phyloP scores from a whole-genome alignment of 176 grass and related monocot genomes.

The Oryza officinalis region DNA sequence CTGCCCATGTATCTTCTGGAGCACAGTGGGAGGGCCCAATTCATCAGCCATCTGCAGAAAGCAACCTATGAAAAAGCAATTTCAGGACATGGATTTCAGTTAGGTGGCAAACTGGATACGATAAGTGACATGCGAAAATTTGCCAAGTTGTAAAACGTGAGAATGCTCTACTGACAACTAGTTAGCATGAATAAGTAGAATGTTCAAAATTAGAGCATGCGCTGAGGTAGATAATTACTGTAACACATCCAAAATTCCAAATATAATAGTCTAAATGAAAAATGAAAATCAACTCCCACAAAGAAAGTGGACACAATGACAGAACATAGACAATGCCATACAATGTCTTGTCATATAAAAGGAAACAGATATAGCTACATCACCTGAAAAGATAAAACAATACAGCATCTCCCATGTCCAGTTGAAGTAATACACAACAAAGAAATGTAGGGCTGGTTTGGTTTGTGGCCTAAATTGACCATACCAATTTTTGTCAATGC shows the following conservation, averaged over 20 bases:
- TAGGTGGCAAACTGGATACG: background rate
- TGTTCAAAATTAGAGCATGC: no score
- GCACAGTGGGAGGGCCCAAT: conserved; percentile 21
- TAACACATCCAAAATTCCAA: no score
- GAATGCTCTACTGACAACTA: background rate
- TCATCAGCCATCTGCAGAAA: conserved; percentile 34
- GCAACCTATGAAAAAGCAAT: conserved; percentile 2
- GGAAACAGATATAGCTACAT: background rate
- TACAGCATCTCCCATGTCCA: background rate
- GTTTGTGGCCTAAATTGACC: no score
- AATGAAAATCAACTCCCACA: no score
- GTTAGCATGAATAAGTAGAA: background rate
- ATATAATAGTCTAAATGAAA: no score
- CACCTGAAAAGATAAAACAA: background rate
- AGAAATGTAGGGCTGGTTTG: no score
- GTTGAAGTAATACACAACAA: background rate
- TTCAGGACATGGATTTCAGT: background rate
- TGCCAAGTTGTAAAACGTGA: background rate
- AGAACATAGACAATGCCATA: background rate
- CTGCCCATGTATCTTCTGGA: conserved; percentile 50
- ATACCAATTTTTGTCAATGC: no score
- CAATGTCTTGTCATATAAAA: no score
- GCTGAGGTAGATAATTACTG: no score
- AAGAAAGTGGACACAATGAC: no score
- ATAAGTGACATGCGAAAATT: background rate